Evolutionary conservation across 2,329 filamentous ascomycete genomes (phyloP).

Genomic region (Hypoxylon sp.): DNA sequence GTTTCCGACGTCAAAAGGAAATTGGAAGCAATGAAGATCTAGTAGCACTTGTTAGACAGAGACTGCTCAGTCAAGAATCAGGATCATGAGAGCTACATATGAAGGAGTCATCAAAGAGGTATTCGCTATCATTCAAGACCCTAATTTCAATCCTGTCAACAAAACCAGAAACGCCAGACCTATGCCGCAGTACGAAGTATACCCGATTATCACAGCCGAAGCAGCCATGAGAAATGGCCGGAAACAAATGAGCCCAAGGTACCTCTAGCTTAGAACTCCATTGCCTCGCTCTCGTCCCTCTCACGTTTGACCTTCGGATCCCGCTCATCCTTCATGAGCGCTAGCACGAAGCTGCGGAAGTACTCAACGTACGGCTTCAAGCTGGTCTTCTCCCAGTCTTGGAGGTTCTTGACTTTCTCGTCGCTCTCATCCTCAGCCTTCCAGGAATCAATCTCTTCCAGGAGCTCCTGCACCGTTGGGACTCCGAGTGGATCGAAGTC

Average conservation of each 20-base stretch:
- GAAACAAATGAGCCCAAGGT: neutral
- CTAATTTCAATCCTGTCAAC: constrained; percentile 18
- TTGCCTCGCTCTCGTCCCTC: constrained; percentile 64
- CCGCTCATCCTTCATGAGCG: constrained; percentile 82
- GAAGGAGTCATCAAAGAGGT: constrained; percentile 2
- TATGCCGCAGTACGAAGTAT: constrained; percentile 25
- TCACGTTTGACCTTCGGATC: constrained; percentile 70
- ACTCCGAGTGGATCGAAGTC: constrained; percentile 89
- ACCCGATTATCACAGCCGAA: constrained; percentile 13
- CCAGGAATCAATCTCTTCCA: constrained; percentile 89
- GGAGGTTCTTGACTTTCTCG: constrained; percentile 61
- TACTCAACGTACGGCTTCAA: constrained; percentile 93
- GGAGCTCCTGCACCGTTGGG: constrained; percentile 87
- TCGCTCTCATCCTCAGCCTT: constrained; percentile 46
- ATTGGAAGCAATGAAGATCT: constrained; percentile 45
- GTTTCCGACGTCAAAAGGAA: constrained; percentile 37
- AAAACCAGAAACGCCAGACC: constrained; percentile 31
- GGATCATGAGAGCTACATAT: neutral
- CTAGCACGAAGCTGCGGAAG: constrained; percentile 85
- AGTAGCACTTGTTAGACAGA: constrained; percentile 46
- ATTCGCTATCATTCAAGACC: constrained; percentile 24
- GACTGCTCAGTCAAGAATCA: constrained; percentile 38
- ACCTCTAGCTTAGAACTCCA: constrained; percentile 65
- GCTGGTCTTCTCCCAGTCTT: constrained; percentile 98
- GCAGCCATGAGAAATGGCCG: neutral